Evolutionary conservation across 495 filamentous ascomycete genomes (phyloP), one percentile per base, ranked within the genome.

Genomic region (Xylaria acuta): DNA sequence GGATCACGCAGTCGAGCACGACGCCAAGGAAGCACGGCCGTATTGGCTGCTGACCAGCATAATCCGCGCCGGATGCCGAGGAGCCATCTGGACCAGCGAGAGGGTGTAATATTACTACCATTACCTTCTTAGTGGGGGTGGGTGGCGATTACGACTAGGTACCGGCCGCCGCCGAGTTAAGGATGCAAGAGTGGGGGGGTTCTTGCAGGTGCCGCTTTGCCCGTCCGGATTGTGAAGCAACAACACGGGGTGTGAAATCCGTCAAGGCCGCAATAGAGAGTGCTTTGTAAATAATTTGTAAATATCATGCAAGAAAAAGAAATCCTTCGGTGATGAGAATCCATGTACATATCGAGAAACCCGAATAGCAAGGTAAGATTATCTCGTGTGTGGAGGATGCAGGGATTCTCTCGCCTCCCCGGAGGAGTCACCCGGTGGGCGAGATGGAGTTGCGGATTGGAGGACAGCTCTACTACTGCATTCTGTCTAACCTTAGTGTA

Each of bases 61-160:
- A 38, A 98, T 99, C 72, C 87, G 94, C 58, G 87, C 92, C 14
- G 96, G 97, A 20, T 99, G 96, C 80, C 88, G 91, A 74, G 90
- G 92, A 1, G 96, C 96, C 1, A 99, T 99, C 73, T 97, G 94
- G 91, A 89, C 97, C 65, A 97, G 91, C 75, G 94, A 97, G 81
- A 90, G 87, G 77, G 86, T 97, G 65, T 97, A 75, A 87, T 38
- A 20, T 38, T n/a, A 47, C 18, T n/a, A 47, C 18, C 45, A 47
- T 47, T 16, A 47, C 18, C 45, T 47, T 47, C 18, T n/a, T 49
- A n/a, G 45, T 49, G 20, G 6, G 45, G 20, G 45, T 45, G 7
- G n/a, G 30, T 60, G 30, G 32, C 7, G 22, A 18, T 53, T 27
- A 27, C 7, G 5, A 14, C 8, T 38, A 69, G 5, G 3, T 59